Base-by-base conservation (phyloP, 371 early-diverging fungal genomes). In the Circinella umbellata region DNA sequence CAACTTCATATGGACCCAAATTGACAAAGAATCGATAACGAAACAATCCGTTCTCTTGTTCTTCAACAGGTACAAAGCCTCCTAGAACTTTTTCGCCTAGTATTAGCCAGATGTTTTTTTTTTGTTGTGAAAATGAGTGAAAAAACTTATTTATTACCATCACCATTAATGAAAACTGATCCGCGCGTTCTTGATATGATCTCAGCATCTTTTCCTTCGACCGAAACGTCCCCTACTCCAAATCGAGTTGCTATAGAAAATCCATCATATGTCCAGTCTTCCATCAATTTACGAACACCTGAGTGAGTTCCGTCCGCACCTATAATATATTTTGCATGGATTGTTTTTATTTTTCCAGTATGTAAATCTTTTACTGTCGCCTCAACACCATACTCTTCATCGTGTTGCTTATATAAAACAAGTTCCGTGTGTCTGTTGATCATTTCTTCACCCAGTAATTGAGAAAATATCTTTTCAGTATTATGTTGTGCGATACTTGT, bases 251-350 rank as follows among this genome's bases (percentile, higher is more conserved):
- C 49, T 14, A 83, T 57, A 3, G 76, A 51, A 39, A 71, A 42
- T 14, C 84, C 84, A 49, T 79, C 70, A 62, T 73, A 84, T 0
- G 74, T 76, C 80, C 81, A 84, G 3, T 69, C 70, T 0, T 65
- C 36, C 1, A 61, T 64, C 0, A 51, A 64, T 39, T 77, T 78
- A 20, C 84, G 76, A 11, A 70, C 65, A 5, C 17, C 34, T 4
- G 84, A 84, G 54, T 81, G 84, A 8, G 63, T 63, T 37, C 84
- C 84, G 54, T 84, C 84, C 3, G 80, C 77, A 9, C 81, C 84
- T 0, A 84, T 64, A 27, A 84, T 55, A 46, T 77, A 84, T 0
- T 35, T 49, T n/a, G 77, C 76, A 34, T 48, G 36, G 11, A 81
- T 63, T 35, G 17, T 53, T 15, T 15, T 38, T 36, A 35, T 27